These are phyloP conservation scores for Westerdykella aurantiaca DNA, from an alignment of 2,329 filamentous ascomycete species.

Conservation along the genomic window DNA sequence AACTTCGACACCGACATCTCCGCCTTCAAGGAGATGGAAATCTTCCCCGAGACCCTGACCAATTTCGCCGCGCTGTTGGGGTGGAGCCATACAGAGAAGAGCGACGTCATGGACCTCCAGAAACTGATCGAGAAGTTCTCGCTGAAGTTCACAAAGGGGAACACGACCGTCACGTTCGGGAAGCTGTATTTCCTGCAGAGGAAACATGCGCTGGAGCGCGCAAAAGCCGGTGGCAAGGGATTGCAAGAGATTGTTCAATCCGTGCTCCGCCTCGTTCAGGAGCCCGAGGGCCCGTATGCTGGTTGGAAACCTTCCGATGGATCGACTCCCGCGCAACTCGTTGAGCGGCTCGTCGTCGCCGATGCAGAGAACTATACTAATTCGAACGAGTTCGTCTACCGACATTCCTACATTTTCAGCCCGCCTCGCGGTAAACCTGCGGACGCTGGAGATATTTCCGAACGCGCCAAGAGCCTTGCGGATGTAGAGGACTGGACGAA, in stretches of 20 bases:
- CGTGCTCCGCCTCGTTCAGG: slow-evolving; percentile 27
- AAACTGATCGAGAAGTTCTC: slow-evolving; percentile 71
- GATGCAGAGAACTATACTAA: slow-evolving; percentile 56
- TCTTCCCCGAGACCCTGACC: slow-evolving; percentile 58
- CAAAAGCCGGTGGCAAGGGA: slow-evolving; percentile 40
- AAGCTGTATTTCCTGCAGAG: slow-evolving; percentile 79
- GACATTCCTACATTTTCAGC: slow-evolving; percentile 56
- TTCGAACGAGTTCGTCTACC: slow-evolving; percentile 50
- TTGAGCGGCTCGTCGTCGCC: slow-evolving; percentile 47
- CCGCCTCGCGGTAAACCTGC: slow-evolving; percentile 15
- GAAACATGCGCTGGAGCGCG: slow-evolving; percentile 54
- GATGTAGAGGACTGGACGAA: slow-evolving; percentile 22
- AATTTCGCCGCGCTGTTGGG: slow-evolving; percentile 85
- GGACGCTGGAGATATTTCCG: slow-evolving; percentile 14
- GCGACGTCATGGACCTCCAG: slow-evolving; percentile 65
- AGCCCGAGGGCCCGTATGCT: slow-evolving; percentile 20
- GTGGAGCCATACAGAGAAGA: slow-evolving; percentile 65
- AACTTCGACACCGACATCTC: slow-evolving; percentile 54
- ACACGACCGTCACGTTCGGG: slow-evolving; percentile 72
- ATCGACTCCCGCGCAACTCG: slow-evolving; percentile 40
- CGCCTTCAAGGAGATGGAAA: slow-evolving; percentile 52
- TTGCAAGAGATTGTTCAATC: slow-evolving; percentile 35
- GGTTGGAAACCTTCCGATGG: slow-evolving; percentile 21
- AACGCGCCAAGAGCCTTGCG: slow-evolving; percentile 12
- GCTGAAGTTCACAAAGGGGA: slow-evolving; percentile 84